Base-by-base conservation (phyloP, 2,329 filamentous ascomycete species). In the Fusarium sambucinum region DNA sequence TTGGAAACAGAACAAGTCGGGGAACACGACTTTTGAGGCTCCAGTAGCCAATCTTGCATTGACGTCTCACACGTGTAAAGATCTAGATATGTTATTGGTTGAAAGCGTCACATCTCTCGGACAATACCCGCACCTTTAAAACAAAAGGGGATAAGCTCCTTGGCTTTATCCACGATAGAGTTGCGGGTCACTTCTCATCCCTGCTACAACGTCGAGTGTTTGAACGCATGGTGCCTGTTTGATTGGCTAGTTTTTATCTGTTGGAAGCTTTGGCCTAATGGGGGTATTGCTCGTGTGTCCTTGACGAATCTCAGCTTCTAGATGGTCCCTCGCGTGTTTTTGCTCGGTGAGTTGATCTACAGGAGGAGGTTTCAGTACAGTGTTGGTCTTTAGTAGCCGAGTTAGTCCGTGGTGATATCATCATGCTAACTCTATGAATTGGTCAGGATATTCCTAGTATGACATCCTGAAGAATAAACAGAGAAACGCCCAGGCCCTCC, bases 31-130 rank as follows among this genome's bases (percentile, higher is more conserved):
- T 33, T 33, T 40, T 42, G 35, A 57, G 44, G 25, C 47, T 58
- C 67, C 64, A 59, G 61, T 62, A 73, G 61, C 71, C 70, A 73
- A 73, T 73, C 68, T 73, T 38, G 55, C 53, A 56, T 59, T 38
- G 47, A 66, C 25, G 32, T 54, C 48, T 47, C 42, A 55, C 70
- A 73, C 71, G 70, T 73, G 71, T 64, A 64, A 35, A 55, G 25
- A 55, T 59, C 29, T 6, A 3, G 1, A 2, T 1, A 0, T 37
- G 2, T 64, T 6, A 73, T 70, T 73, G 66, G 71, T 10, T 13
- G 8, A 12, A 1, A 3, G 12, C 9, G 19, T 44, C 19, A 13
- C 11, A 40, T 5, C n/a, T 25, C 45, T 33, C 55, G 52, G 58
- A 32, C 61, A 19, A 32, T 45, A 63, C 25, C 69, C 48, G 69